Evolutionary conservation across 495 filamentous ascomycete species (phyloP), one percentile per base, ranked within the genome.

Genomic region (Astrocystis sublimbata): DNA sequence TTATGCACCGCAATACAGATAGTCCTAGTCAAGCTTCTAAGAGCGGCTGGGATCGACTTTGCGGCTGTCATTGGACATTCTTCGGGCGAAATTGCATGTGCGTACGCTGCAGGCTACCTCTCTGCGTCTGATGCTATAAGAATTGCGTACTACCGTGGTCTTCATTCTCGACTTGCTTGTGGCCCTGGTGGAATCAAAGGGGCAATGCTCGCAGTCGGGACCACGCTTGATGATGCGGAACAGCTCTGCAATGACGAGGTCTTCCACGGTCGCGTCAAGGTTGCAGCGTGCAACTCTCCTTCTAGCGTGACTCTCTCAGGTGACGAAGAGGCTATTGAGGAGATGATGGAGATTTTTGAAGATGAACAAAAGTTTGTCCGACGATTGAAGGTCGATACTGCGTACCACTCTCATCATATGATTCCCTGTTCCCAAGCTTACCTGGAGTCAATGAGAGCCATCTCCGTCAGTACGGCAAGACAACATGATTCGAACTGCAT

Each of bases 41-140:
- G 50, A 1, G 67, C 58, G 1, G 77, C 74, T 55, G 78, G 77
- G 4, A 68, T 86, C 17, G 31, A 23, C 4, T 76, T 79, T 4
- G 50, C 65, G 4, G 74, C 76, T 17, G 80, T 86, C 0, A 73
- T 85, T 3, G 85, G 85, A 24, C 84, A 88, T 61, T 85, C 82
- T 4, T 81, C 77, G 36, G 81, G 81, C 12, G 85, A 88, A 65
- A 86, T 87, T 61, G 78, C 54, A 0, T 78, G 76, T 0, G 76
- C 78, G 0, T 79, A 78, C 38, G 73, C 74, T 7, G 69, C 73
- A 6, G 77, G 78, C 7, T 67, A 61, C 17, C 38, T 83, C 2
- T 64, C 57, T 7, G 55, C 63, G 4, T 6, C n/a, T 0, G 75
- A 79, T 23, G 83, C 82, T 2, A 76, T 84, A 8, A 42, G 53